A percentile compares a stretch with the other conserved stretches of the same genome.
These are phyloP conservation scores for Rubroboletus pulcherrimus DNA, from an alignment of 768 basidiomycete species.

Conservation along the genomic window DNA sequence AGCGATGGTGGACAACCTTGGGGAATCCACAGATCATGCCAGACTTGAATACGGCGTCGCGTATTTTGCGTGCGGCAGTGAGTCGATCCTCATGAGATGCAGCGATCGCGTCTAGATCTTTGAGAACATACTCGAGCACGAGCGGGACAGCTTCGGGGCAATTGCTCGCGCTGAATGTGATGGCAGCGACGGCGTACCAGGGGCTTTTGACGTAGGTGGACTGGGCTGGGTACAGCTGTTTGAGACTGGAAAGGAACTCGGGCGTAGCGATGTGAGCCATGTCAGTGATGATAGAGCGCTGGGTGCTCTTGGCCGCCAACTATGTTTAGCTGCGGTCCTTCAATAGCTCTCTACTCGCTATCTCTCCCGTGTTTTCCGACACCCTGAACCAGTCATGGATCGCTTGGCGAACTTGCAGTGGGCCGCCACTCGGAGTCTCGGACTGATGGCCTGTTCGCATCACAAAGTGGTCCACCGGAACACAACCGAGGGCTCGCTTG, in stretches of 20 bases:
- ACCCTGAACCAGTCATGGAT: background rate
- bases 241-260: slow-evolving; percentile 42
- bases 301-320: background rate
- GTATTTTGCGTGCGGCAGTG: slow-evolving; percentile 49
- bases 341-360: background rate
- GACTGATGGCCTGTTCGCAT: background rate
- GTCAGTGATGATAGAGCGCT: background rate
- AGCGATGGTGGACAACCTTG: slow-evolving; percentile 37
- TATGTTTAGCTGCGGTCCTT: background rate
- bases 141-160: slow-evolving; percentile 52
- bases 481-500: background rate
- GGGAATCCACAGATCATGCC: slow-evolving; percentile 57
- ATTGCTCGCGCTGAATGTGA: slow-evolving; percentile 58
- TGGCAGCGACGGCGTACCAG: slow-evolving; percentile 58
- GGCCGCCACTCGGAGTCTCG: background rate
- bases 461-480: background rate
- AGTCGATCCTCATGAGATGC: slow-evolving; percentile 34
- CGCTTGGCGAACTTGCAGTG: background rate
- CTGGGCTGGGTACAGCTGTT: slow-evolving; percentile 41
- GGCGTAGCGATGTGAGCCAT: slow-evolving; percentile 35
- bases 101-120: slow-evolving; percentile 37
- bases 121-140: slow-evolving; percentile 49
- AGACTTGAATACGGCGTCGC: slow-evolving; percentile 61
- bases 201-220: slow-evolving; percentile 36
- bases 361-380: background rate